Evolutionary conservation across 2,329 filamentous ascomycete genomes (phyloP).

Genomic region (Sporothrix brunneoviolacea): DNA sequence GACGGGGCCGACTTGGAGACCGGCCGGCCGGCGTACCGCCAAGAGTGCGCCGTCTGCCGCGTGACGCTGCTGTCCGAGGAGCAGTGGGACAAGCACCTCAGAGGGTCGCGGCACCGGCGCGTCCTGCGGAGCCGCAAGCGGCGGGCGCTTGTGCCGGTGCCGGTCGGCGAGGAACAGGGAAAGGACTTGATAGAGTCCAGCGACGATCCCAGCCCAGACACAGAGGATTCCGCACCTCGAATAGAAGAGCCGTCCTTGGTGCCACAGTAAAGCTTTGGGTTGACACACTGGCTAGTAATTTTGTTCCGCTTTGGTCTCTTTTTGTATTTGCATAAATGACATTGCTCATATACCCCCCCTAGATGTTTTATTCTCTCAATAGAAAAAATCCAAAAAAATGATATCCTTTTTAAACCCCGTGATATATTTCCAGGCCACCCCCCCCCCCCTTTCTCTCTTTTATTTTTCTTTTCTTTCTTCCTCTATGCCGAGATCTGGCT

Average conservation of each 20-base stretch:
- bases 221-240: too few species aligned
- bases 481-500: constrained; percentile 45
- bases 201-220: too few species aligned
- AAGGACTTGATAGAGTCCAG: too few species aligned
- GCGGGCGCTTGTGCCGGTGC: constrained; percentile 23
- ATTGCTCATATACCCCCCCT: background rate
- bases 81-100: constrained; percentile 40
- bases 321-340: background rate
- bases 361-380: background rate
- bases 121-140: constrained; percentile 23
- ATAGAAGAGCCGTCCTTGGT: too few species aligned
- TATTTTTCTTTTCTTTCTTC: background rate
- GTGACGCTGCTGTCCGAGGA: constrained; percentile 52
- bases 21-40: constrained; percentile 42
- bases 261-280: too few species aligned
- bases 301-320: background rate
- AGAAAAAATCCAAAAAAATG: background rate
- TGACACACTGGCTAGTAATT: background rate
- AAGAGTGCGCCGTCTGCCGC: constrained; percentile 68
- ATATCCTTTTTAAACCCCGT: constrained; percentile 1
- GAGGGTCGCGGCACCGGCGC: constrained; percentile 34
- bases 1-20: constrained; percentile 31
- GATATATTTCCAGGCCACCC: too few species aligned
- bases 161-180: too few species aligned
- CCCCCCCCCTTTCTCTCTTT: background rate